phyloP scores from a whole-genome alignment of 257 asterid genomes.

The Leptodermis oblonga region DNA sequence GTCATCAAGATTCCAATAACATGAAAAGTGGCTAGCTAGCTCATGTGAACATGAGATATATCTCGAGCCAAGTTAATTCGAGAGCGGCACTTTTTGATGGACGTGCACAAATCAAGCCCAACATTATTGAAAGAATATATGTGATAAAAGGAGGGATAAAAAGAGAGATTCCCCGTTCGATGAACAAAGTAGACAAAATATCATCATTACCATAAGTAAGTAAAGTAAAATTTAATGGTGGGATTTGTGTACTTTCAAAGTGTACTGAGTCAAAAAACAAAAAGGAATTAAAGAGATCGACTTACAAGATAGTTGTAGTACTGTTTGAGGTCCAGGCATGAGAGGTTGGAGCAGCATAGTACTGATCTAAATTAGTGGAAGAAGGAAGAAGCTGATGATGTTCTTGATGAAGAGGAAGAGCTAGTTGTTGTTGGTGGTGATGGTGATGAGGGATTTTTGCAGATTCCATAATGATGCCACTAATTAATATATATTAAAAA shows the following conservation, averaged over 20 bases:
- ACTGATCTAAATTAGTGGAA: slow-evolving; percentile 33
- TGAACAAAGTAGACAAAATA: slow-evolving; percentile 27
- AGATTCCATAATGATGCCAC: slow-evolving; percentile 52
- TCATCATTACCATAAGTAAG: slow-evolving; percentile 24
- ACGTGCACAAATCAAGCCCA: slow-evolving; percentile 42
- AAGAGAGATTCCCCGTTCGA: slow-evolving; percentile 25
- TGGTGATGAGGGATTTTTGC: slow-evolving; percentile 47
- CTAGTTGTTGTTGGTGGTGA: slow-evolving; percentile 7
- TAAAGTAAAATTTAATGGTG: not conserved
- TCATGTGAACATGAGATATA: not conserved
- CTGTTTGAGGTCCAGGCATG: slow-evolving; percentile 50
- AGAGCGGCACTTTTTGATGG: slow-evolving; percentile 28
- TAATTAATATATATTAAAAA: slow-evolving; percentile 36
- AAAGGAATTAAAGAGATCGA: slow-evolving; percentile 17
- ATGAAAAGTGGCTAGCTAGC: not conserved
- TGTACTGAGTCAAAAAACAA: slow-evolving; percentile 23
- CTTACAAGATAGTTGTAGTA: slow-evolving; percentile 55
- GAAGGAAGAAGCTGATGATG: slow-evolving; percentile 49
- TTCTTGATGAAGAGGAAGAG: slow-evolving; percentile 39
- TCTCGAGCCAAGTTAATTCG: slow-evolving; percentile 10
- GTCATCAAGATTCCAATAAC: slow-evolving; percentile 13
- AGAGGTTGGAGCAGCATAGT: slow-evolving; percentile 38
- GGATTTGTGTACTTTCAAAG: not conserved
- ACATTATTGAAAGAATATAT: slow-evolving; percentile 22
- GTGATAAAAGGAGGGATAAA: not conserved